Percentiles rank a stretch among this genome's conserved stretches.
Conservation (phyloP, 495 filamentous ascomycete genomes). For the Baudoinia panamericana region DNA sequence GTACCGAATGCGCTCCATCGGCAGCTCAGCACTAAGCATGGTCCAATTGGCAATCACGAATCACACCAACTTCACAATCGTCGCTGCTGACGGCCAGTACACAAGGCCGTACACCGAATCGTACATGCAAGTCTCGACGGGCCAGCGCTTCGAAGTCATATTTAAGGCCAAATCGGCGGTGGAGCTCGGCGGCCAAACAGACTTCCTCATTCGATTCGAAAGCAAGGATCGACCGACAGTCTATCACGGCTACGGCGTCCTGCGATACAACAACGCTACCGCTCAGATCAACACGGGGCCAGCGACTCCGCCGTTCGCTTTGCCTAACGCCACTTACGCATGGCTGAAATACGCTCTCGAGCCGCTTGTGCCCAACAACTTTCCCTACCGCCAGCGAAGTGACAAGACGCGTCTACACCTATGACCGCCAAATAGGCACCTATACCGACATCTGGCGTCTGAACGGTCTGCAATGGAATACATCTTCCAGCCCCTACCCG, state of each 20-base stretch:
- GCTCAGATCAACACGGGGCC: conserved; percentile 25
- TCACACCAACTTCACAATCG: conserved; percentile 37
- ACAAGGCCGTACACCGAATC: conserved; percentile 36
- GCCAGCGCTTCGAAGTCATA: conserved; percentile 45
- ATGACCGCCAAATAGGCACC: conserved; percentile 33
- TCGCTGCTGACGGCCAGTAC: conserved; percentile 46
- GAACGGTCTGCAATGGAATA: conserved; percentile 40
- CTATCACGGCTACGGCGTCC: conserved; percentile 38
- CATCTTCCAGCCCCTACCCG: conserved; percentile 23
- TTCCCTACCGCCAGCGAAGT: conserved; percentile 40
- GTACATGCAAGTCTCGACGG: conserved; percentile 41
- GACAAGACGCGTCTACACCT: conserved; percentile 39
- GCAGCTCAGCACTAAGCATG: conserved; percentile 40
- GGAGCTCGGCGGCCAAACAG: conserved; percentile 18
- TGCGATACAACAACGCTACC: conserved; percentile 33
- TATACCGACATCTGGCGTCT: conserved; percentile 31
- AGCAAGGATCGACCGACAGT: conserved; percentile 35
- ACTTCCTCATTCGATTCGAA: conserved; percentile 45
- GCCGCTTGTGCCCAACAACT: conserved; percentile 29
- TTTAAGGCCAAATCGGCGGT: conserved; percentile 34
- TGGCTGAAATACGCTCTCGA: conserved; percentile 45
- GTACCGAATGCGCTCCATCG: conserved; percentile 45
- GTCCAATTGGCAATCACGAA: conserved; percentile 38
- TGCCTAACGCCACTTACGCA: conserved; percentile 31
- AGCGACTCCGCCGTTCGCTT: conserved; percentile 23